Percentiles rank a stretch among this genome's conserved stretches.
Evolutionary conservation across 2,329 filamentous ascomycete genomes (phyloP).

Genomic region (Fusarium sambucinum): DNA sequence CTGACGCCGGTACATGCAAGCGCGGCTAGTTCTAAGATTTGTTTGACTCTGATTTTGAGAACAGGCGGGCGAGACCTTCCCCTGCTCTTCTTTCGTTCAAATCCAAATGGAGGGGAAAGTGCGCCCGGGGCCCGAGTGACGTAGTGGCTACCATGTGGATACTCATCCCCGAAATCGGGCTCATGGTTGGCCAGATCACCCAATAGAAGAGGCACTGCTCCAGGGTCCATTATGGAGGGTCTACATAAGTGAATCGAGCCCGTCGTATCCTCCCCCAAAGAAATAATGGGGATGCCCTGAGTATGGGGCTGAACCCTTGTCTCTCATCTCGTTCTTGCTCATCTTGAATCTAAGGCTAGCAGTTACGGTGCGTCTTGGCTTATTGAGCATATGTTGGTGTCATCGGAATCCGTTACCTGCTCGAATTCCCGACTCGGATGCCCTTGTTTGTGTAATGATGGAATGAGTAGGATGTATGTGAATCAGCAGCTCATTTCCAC

Average conservation of each 20-base stretch:
- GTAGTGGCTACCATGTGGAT: conserved; percentile 39
- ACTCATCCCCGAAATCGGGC: conserved; percentile 30
- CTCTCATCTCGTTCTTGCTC: conserved; percentile 7
- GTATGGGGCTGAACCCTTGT: conserved; percentile 29
- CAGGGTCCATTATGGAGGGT: conserved; percentile 32
- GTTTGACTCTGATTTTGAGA: conserved; percentile 11
- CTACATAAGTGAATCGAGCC: conserved; percentile 1
- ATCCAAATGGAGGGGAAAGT: conserved; percentile 31
- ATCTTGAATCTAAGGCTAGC: conserved; percentile 11
- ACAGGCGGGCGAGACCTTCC: conserved; percentile 27
- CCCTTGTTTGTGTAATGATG: conserved; percentile 6
- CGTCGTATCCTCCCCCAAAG: conserved; percentile 11
- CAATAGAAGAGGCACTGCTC: conserved; percentile 19
- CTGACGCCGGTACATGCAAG: conserved; percentile 35
- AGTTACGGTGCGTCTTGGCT: conserved; percentile 16
- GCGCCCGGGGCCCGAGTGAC: conserved; percentile 36
- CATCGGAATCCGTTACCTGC: conserved; percentile 1
- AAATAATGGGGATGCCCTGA: conserved; percentile 19
- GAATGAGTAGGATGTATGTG: neutral
- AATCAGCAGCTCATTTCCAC: neutral
- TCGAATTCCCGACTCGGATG: conserved; percentile 19
- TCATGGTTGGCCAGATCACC: conserved; percentile 22
- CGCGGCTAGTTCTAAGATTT: conserved; percentile 26
- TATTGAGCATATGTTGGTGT: conserved; percentile 13
- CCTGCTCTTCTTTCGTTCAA: conserved; percentile 12